Conservation (phyloP, 306 rosid species). For the Rosa lucieae region DNA sequence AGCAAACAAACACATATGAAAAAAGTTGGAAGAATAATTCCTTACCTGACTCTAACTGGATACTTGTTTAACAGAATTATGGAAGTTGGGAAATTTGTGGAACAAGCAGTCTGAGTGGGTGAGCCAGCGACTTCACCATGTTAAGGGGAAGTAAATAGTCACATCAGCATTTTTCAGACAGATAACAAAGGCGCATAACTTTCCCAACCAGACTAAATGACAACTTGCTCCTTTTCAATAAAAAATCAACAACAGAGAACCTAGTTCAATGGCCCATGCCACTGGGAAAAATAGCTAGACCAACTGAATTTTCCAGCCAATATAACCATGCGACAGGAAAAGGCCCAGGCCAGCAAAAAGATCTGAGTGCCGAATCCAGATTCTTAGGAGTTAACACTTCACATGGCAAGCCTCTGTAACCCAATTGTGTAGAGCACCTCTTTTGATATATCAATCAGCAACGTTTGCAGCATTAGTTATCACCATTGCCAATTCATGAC, state of each 20-base stretch:
- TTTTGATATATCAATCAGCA: background rate
- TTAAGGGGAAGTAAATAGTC: background rate
- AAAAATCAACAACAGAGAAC: background rate
- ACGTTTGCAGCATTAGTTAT: background rate
- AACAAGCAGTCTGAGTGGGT: background rate
- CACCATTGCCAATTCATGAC: background rate
- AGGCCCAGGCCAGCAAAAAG: background rate
- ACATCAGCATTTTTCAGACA: background rate
- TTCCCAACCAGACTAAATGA: background rate
- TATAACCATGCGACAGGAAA: background rate
- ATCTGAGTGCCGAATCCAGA: background rate
- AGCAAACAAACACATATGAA: background rate
- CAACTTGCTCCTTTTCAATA: background rate
- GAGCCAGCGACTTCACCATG: background rate
- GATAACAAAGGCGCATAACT: background rate
- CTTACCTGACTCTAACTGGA: slow-evolving; percentile 2
- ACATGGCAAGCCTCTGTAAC: background rate
- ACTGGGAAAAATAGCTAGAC: background rate
- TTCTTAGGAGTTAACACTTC: slow-evolving; percentile 14
- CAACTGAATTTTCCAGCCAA: background rate
- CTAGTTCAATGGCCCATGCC: background rate
- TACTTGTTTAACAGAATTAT: no score
- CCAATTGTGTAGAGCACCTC: background rate
- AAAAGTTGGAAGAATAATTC: background rate
- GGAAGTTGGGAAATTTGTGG: background rate